These are phyloP conservation scores for Thalassiosira delicatula DNA, from an alignment of 352 stramenopile genomes.

Conservation along the genomic window DNA sequence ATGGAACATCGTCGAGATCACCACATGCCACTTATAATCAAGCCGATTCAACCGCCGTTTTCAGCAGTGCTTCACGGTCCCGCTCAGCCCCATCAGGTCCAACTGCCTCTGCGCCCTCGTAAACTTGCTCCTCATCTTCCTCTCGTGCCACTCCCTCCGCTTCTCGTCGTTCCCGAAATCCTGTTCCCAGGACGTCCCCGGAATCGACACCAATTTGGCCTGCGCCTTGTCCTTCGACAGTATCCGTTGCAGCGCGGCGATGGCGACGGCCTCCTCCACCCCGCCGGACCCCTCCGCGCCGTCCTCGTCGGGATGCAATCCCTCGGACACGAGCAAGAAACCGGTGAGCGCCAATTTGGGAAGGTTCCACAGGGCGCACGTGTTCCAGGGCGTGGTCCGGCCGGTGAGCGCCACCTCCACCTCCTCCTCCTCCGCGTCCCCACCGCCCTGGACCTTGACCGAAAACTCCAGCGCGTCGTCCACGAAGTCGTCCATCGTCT, in stretches of 20 bases:
- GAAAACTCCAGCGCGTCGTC: conserved; percentile 44
- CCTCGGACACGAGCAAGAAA: conserved; percentile 90
- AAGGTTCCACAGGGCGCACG: conserved; percentile 93
- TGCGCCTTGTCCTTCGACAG: conserved; percentile 75
- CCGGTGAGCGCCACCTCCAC: conserved; percentile 86
- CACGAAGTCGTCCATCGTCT: conserved; percentile 50
- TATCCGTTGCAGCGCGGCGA: conserved; percentile 90
- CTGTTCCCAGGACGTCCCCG: conserved; percentile 84
- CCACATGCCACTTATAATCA: too few relatives aligned
- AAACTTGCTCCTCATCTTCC: conserved; percentile 94
- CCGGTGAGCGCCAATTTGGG: conserved; percentile 89
- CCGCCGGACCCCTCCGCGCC: conserved; percentile 77
- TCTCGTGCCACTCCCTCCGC: conserved; percentile 90
- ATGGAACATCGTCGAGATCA: too few relatives aligned
- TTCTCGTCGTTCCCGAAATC: conserved; percentile 79
- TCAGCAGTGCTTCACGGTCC: conserved; percentile 62
- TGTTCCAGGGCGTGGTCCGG: conserved; percentile 94
- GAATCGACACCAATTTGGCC: conserved; percentile 88
- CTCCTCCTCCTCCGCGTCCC: neutral
- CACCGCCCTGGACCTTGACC: too few relatives aligned
- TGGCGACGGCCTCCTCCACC: conserved; percentile 93
- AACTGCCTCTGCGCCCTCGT: conserved; percentile 86
- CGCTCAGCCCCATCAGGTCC: conserved; percentile 60
- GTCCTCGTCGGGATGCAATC: conserved; percentile 78
- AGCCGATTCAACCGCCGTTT: too few relatives aligned